Evolutionary conservation across 2,329 filamentous ascomycete species (phyloP).

Genomic region (Penicillium sp.): DNA sequence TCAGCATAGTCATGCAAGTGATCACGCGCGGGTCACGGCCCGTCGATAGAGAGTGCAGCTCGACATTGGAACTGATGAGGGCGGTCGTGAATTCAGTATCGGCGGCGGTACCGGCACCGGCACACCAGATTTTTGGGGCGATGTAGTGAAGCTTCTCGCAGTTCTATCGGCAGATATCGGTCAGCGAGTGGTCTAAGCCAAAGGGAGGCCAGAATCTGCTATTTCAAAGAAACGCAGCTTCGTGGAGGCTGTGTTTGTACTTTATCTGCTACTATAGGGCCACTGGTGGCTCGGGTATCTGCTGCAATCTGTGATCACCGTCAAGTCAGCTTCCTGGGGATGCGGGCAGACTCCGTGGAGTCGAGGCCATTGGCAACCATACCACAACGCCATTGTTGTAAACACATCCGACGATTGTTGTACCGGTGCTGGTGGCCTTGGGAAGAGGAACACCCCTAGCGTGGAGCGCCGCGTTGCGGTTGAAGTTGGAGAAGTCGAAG

Average conservation of each 20-base stretch:
- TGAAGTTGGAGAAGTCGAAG: conserved; percentile 99
- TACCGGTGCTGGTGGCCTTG: conserved; percentile 98
- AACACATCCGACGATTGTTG: conserved; percentile 97
- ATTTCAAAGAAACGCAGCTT: not conserved
- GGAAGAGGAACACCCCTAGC: conserved; percentile 91
- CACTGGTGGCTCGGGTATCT: conserved; percentile 95
- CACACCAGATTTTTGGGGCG: conserved; percentile 98
- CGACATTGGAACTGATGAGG: conserved; percentile 97
- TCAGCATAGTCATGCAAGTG: conserved; percentile 99
- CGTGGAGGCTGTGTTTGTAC: conserved; percentile 45
- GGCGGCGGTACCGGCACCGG: conserved; percentile 93
- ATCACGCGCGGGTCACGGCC: conserved; percentile 96
- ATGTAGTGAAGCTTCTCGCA: conserved; percentile 99
- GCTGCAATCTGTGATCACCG: conserved; percentile 75
- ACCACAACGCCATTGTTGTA: conserved; percentile 96
- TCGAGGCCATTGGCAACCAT: conserved; percentile 41
- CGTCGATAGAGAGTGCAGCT: conserved; percentile 94
- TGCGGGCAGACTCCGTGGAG: not conserved
- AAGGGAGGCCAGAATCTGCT: not conserved
- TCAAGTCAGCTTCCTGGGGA: conserved; percentile 25
- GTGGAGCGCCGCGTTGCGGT: conserved; percentile 95
- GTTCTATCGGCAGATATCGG: conserved; percentile 62
- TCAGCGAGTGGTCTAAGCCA: conserved; percentile 5
- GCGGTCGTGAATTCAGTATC: conserved; percentile 99
- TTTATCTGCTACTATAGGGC: conserved; percentile 99